phyloP scores from a whole-genome alignment of 2,329 filamentous ascomycete genomes.

The Coniella lustricola region DNA sequence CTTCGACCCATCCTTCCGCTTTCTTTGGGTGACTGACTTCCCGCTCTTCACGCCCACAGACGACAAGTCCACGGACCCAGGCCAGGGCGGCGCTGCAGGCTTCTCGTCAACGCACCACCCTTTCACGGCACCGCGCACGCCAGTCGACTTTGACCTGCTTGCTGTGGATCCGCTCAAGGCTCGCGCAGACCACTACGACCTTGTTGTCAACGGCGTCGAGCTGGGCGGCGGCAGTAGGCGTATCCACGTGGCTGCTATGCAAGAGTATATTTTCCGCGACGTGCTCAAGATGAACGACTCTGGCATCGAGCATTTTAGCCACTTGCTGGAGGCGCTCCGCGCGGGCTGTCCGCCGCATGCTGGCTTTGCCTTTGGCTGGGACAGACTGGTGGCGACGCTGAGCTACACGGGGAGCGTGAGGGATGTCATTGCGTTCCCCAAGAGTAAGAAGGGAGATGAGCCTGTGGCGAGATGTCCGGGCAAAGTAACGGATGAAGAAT shows the following conservation, averaged over 20 bases:
- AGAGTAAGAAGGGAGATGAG: conserved; percentile 86
- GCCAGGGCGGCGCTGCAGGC: conserved; percentile 74
- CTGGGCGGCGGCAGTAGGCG: conserved; percentile 87
- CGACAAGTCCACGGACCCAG: conserved; percentile 46
- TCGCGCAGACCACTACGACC: conserved; percentile 85
- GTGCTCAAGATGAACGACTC: conserved; percentile 70
- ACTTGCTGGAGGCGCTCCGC: conserved; percentile 73
- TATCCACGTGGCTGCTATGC: conserved; percentile 78
- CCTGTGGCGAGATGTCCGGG: conserved; percentile 73
- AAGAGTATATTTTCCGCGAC: conserved; percentile 77
- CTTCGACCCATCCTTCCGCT: conserved; percentile 47
- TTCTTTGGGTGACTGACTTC: conserved; percentile 85
- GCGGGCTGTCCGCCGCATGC: conserved; percentile 92
- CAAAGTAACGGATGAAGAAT: conserved; percentile 51
- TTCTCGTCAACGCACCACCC: conserved; percentile 89
- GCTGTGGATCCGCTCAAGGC: conserved; percentile 63
- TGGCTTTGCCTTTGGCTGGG: conserved; percentile 87
- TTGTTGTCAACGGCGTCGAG: conserved; percentile 92
- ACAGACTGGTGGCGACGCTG: conserved; percentile 76
- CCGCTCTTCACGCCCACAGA: conserved; percentile 78
- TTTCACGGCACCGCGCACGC: conserved; percentile 78
- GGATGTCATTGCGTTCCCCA: conserved; percentile 96
- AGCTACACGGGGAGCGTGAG: conserved; percentile 68
- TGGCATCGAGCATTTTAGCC: conserved; percentile 73
- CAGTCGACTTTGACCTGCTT: conserved; percentile 67